Evolutionary conservation across 2,329 filamentous ascomycete species (phyloP).

Genomic region (Dryadomyces quercus-mongolicae): DNA sequence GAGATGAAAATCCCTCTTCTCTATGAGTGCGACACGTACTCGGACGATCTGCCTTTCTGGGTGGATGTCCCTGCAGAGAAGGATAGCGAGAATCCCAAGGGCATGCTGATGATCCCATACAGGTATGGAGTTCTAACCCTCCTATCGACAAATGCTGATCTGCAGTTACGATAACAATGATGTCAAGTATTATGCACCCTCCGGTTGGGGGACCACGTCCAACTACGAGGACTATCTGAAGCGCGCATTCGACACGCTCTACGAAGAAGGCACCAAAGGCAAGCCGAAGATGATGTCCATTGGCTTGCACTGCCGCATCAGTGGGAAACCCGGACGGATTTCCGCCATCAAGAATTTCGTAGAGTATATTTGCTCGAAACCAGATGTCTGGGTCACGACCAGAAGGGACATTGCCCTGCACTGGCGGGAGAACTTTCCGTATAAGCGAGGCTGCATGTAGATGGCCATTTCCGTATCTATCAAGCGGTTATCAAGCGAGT

Average conservation of each 20-base stretch:
- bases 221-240: constrained; percentile 35
- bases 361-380: constrained; percentile 37
- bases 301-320: constrained; percentile 38
- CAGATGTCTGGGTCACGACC: constrained; percentile 41
- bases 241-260: constrained; percentile 39
- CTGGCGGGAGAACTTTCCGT: constrained; percentile 32
- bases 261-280: constrained; percentile 35
- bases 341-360: constrained; percentile 38
- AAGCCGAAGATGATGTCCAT: constrained; percentile 46
- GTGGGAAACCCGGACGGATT: constrained; percentile 38
- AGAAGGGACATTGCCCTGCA: constrained; percentile 38
- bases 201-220: constrained; percentile 29
- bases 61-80: constrained; percentile 12
- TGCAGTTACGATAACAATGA: constrained; percentile 10
- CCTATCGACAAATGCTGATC: background rate
- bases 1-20: constrained; percentile 8
- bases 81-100: constrained; percentile 2
- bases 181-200: constrained; percentile 16
- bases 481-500: too few species aligned
- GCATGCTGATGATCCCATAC: constrained; percentile 13
- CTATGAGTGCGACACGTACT: constrained; percentile 11
- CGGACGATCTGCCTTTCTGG: constrained; percentile 14
- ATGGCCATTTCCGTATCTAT: too few species aligned
- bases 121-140: background rate
- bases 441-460: background rate